These are phyloP conservation scores for Botrytis squamosa DNA, from an alignment of 2,329 filamentous ascomycete genomes.

Conservation along the genomic window DNA sequence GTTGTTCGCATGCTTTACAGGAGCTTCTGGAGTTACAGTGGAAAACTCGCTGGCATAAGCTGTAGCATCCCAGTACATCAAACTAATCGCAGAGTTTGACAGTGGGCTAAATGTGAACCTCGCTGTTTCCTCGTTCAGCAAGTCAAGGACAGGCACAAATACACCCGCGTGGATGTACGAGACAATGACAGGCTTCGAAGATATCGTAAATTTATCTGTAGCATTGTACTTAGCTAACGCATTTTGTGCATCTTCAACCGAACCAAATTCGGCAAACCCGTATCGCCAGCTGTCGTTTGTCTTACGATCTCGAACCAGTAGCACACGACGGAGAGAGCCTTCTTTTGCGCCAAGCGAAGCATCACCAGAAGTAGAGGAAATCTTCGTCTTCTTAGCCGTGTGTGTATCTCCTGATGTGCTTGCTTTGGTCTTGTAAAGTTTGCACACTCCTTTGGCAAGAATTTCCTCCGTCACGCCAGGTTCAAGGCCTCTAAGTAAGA, in stretches of 20 bases:
- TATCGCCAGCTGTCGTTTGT: slow-evolving; percentile 75
- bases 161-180: slow-evolving; percentile 82
- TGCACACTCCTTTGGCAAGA: slow-evolving; percentile 69
- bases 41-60: slow-evolving; percentile 67
- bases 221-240: slow-evolving; percentile 71
- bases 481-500: slow-evolving; percentile 72
- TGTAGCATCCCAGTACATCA: slow-evolving; percentile 75
- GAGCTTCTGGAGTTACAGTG: slow-evolving; percentile 49
- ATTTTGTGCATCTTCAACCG: slow-evolving; percentile 70
- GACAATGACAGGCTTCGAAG: slow-evolving; percentile 67
- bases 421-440: slow-evolving; percentile 62
- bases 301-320: slow-evolving; percentile 71
- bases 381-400: slow-evolving; percentile 45
- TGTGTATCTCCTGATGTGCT: slow-evolving; percentile 39
- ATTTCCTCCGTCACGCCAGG: slow-evolving; percentile 69
- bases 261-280: slow-evolving; percentile 81
- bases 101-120: slow-evolving; percentile 68
- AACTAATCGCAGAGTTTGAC: slow-evolving; percentile 63
- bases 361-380: slow-evolving; percentile 53
- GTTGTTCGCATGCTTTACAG: slow-evolving; percentile 32
- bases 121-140: slow-evolving; percentile 53
- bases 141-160: slow-evolving; percentile 71
- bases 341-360: slow-evolving; percentile 62
- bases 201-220: slow-evolving; percentile 74
- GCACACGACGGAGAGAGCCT: slow-evolving; percentile 72